Evolutionary conservation across 2,329 filamentous ascomycete genomes (phyloP).

Genomic region (Venturia pyrina): DNA sequence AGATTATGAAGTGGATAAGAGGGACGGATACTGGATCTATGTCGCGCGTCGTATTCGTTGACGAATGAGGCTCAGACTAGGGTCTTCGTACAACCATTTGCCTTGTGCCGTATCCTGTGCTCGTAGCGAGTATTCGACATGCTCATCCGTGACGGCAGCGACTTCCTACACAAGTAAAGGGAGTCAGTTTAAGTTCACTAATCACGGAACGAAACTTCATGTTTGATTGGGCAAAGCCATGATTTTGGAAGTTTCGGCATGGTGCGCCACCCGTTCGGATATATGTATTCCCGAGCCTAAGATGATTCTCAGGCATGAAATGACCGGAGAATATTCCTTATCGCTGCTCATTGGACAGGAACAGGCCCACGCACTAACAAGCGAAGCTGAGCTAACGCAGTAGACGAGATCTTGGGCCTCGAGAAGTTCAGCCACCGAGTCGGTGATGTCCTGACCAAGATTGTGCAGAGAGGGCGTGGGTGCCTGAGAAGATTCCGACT

Average conservation of each 20-base stretch:
- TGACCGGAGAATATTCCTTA: not conserved
- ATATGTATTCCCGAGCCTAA: not conserved
- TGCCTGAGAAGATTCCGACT: conserved; percentile 16
- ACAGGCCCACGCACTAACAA: not conserved
- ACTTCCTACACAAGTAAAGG: conserved; percentile 38
- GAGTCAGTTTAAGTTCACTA: not conserved
- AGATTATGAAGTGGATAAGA: not conserved
- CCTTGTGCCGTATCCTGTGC: conserved; percentile 45
- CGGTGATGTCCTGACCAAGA: not conserved
- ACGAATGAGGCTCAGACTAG: conserved; percentile 41
- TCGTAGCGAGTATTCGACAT: conserved; percentile 46
- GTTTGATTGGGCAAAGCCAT: not conserved
- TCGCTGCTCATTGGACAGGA: not conserved
- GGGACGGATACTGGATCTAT: not conserved
- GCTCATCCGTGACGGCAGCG: conserved; percentile 44
- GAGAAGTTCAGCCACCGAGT: not conserved
- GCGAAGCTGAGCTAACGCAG: not conserved
- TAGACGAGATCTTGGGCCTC: not conserved
- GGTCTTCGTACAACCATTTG: conserved; percentile 54
- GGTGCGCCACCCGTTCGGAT: not conserved
- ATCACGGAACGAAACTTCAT: not conserved
- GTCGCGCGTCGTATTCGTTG: not conserved
- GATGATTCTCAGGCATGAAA: not conserved
- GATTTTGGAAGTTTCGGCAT: not conserved
- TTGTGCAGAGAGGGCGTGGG: not conserved